phyloP scores from a whole-genome alignment of 768 basidiomycete species.

The Serendipita sp. region DNA sequence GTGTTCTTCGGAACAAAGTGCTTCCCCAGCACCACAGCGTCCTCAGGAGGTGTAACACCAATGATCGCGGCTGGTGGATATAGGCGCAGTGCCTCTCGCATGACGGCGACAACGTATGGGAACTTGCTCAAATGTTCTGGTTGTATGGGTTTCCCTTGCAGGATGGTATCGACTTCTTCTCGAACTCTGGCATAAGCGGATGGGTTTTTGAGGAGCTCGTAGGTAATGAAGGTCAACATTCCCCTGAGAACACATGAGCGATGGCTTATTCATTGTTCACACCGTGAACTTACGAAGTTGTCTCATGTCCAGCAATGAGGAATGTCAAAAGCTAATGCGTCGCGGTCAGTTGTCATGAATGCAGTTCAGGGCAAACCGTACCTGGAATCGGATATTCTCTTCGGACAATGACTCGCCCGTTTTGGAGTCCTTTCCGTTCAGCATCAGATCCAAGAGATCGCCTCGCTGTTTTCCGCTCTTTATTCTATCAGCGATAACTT shows the following conservation, averaged over 20 bases:
- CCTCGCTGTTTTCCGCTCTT: slow-evolving; percentile 23
- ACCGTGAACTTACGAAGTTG: slow-evolving; percentile 14
- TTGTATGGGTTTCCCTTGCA: slow-evolving; percentile 21
- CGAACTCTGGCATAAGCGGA: slow-evolving; percentile 28
- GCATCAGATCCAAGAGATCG: slow-evolving; percentile 32
- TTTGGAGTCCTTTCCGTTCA: slow-evolving; percentile 28
- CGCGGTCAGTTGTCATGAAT: neutral
- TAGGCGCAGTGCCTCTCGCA: slow-evolving; percentile 23
- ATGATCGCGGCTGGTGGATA: slow-evolving; percentile 24
- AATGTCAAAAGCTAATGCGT: slow-evolving; percentile 28
- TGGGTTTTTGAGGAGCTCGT: slow-evolving; percentile 30
- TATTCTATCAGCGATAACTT: slow-evolving; percentile 26
- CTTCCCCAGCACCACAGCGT: slow-evolving; percentile 22
- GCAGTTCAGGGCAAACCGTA: slow-evolving; percentile 11
- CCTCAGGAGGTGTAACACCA: slow-evolving; percentile 20
- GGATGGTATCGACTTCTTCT: slow-evolving; percentile 30
- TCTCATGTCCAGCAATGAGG: slow-evolving; percentile 32
- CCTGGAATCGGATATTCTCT: slow-evolving; percentile 28
- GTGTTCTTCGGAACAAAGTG: slow-evolving; percentile 23
- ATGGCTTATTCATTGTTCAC: neutral
- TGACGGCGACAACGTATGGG: slow-evolving; percentile 26
- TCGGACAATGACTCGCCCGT: slow-evolving; percentile 28
- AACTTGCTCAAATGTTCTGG: slow-evolving; percentile 27
- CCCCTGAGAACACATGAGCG: slow-evolving; percentile 6
- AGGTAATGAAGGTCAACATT: slow-evolving; percentile 27